Evolutionary conservation across 2,329 filamentous ascomycete species (phyloP).

Genomic region (Keithomyces neogunnii): DNA sequence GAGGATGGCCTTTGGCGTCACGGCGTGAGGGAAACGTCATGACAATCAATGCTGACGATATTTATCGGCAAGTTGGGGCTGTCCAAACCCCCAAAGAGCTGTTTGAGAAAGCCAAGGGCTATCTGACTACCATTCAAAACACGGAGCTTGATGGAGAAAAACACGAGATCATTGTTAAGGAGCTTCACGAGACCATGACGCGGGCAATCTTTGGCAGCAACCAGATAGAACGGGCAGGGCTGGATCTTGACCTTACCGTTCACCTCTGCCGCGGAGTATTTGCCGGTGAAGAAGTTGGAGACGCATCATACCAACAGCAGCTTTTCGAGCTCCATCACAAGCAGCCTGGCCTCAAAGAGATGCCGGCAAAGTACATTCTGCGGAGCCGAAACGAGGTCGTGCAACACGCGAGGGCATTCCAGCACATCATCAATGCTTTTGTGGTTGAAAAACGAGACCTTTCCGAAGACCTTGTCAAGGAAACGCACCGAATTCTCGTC

Average conservation of each 20-base stretch:
- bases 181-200: slow-evolving; percentile 10
- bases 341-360: not conserved
- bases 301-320: not conserved
- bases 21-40: not conserved
- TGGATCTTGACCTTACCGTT: slow-evolving; percentile 10
- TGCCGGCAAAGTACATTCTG: slow-evolving; percentile 4
- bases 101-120: not conserved
- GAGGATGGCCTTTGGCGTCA: not conserved
- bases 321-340: slow-evolving; percentile 5
- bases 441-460: slow-evolving; percentile 4
- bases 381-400: slow-evolving; percentile 12
- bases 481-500: slow-evolving; percentile 11
- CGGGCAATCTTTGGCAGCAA: slow-evolving; percentile 18
- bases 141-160: not conserved
- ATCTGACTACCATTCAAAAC: not conserved
- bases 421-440: slow-evolving; percentile 12
- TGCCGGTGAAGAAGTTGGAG: slow-evolving; percentile 4
- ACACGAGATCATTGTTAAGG: slow-evolving; percentile 6
- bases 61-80: not conserved
- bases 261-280: slow-evolving; percentile 12
- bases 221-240: slow-evolving; percentile 14
- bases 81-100: not conserved
- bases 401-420: slow-evolving; percentile 13
- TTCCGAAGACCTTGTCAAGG: slow-evolving; percentile 12
- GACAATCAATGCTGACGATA: not conserved